These are phyloP conservation scores for Fabrea salina DNA, from an alignment of 169 alveolate genomes.

Conservation along the genomic window DNA sequence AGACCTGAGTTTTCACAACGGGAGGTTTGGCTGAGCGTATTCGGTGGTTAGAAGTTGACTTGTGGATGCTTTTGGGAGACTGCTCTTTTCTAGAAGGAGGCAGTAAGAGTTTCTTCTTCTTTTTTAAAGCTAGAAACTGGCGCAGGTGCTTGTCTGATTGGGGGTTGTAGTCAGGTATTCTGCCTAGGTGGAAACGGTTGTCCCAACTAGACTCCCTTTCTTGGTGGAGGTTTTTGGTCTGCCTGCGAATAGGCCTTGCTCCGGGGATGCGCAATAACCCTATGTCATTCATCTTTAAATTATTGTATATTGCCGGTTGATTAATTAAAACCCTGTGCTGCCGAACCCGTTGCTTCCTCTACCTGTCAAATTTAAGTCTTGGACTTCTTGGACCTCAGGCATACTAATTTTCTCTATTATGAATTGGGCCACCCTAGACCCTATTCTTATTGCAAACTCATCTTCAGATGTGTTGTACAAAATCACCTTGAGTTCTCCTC, in stretches of 20 bases:
- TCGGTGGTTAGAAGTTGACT: background rate
- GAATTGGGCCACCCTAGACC: conserved; percentile 75
- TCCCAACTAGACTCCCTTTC: conserved; percentile 50
- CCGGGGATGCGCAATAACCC: conserved; percentile 23
- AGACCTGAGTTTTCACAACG: background rate
- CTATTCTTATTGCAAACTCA: conserved; percentile 45
- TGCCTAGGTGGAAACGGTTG: conserved; percentile 46
- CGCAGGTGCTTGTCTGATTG: conserved; percentile 28
- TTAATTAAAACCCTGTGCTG: conserved; percentile 52
- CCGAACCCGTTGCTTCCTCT: conserved; percentile 79
- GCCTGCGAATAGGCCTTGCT: background rate
- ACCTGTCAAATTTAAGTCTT: conserved; percentile 52
- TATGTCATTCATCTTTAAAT: no score
- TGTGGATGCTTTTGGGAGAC: background rate
- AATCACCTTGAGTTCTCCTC: conserved; percentile 75
- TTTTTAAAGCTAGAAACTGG: background rate
- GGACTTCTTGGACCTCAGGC: conserved; percentile 56
- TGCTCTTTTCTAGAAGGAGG: background rate
- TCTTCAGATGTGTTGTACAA: conserved; percentile 48
- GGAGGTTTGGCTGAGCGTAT: conserved; percentile 3
- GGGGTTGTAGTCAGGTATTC: conserved; percentile 55
- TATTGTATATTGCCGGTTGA: background rate
- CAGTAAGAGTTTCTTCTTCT: background rate
- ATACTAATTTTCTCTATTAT: conserved; percentile 67
- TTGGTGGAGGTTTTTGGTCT: conserved; percentile 5